phyloP scores from a whole-genome alignment of 768 basidiomycete species.

The Boletus subcaerulescens region DNA sequence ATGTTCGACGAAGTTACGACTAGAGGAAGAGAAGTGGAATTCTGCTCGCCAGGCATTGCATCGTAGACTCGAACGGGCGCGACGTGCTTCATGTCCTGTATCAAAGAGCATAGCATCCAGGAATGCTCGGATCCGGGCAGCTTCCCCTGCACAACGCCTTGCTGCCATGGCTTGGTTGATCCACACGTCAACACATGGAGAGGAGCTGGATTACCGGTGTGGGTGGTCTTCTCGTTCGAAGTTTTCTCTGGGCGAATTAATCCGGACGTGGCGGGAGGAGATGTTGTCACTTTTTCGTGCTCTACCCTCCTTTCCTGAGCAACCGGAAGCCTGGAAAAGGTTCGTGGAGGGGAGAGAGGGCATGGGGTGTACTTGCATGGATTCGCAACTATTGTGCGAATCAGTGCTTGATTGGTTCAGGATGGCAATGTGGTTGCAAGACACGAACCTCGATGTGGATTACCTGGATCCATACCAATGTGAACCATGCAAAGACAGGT shows the following conservation, averaged over 20 bases:
- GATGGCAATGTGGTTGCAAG: not conserved
- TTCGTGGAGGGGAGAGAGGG: not conserved
- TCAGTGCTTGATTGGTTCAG: not conserved
- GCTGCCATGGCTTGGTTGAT: not conserved
- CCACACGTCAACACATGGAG: not conserved
- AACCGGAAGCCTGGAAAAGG: not conserved
- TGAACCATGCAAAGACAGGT: not conserved
- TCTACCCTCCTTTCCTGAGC: not conserved
- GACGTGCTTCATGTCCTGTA: not conserved
- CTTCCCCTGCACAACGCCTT: not conserved
- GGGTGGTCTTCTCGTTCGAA: not conserved
- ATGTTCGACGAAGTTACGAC: not conserved
- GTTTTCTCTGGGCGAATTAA: not conserved
- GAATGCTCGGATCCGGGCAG: not conserved
- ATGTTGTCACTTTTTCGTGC: not conserved
- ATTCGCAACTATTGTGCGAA: not conserved
- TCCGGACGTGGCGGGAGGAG: not conserved
- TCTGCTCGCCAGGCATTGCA: not conserved
- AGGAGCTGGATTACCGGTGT: not conserved
- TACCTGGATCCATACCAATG: not conserved
- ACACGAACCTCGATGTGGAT: not conserved
- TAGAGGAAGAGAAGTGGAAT: not conserved
- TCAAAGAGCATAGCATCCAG: not conserved
- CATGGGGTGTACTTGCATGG: not conserved
- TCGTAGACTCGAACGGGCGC: not conserved